Conservation (phyloP, 306 rosid genomes). For the Corylus avellana region DNA sequence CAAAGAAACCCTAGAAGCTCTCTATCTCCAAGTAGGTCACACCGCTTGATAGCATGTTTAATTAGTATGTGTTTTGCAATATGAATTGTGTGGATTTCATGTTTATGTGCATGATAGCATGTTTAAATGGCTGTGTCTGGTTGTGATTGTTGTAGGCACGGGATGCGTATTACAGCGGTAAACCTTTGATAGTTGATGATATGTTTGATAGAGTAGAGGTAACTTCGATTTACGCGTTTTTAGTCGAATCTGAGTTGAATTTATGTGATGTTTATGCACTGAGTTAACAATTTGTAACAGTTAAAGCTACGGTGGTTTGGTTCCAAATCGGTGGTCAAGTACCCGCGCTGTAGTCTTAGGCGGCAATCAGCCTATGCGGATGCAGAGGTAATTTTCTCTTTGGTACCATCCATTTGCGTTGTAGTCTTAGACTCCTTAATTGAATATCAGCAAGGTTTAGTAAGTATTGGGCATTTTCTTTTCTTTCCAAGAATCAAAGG, state of each 20-base stretch:
- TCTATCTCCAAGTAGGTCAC: slow-evolving; percentile 57
- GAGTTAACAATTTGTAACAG: slow-evolving; percentile 38
- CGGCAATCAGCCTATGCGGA: slow-evolving; percentile 81
- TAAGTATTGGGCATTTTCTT: neutral
- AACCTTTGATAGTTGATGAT: slow-evolving; percentile 92
- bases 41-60: neutral
- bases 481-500: neutral
- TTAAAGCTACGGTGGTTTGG: slow-evolving; percentile 79
- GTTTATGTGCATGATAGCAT: neutral
- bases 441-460: neutral
- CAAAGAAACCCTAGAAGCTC: slow-evolving; percentile 85
- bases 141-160: slow-evolving; percentile 52
- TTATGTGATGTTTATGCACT: neutral
- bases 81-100: neutral
- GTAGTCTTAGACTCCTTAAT: neutral
- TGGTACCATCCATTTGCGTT: neutral
- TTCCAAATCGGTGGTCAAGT: slow-evolving; percentile 76
- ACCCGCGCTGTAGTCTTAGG: slow-evolving; percentile 87
- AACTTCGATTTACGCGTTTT: slow-evolving; percentile 4
- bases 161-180: slow-evolving; percentile 86
- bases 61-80: neutral
- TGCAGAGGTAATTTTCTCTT: slow-evolving; percentile 74
- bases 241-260: neutral
- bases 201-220: slow-evolving; percentile 97
- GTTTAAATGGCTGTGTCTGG: neutral